Evolutionary conservation across 1,284 basidiomycete species (phyloP), one percentile per base, ranked within the genome.

Genomic region (Apiotrichum gracile): DNA sequence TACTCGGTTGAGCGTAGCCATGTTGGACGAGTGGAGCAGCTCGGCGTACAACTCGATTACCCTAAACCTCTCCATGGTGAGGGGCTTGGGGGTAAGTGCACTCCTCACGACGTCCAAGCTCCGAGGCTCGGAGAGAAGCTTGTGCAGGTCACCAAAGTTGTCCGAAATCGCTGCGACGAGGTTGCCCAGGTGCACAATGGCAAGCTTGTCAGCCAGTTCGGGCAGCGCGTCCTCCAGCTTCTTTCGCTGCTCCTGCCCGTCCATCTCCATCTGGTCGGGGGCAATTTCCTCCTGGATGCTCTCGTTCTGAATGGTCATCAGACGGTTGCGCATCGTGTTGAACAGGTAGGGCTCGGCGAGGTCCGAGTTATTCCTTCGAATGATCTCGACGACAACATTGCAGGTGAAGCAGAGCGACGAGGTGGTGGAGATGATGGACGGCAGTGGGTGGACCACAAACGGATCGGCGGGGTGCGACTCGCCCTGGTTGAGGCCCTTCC

Each of bases 301-400:
- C 45, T 58, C 55, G 47, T 51, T 55, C 42, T 58, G 66, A 7
- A 91, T 82, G 54, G 86, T 84, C 60, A 96, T 91, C 27, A 97
- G 81, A 44, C 90, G 83, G 69, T 93, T 91, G 46, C 92, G 85
- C 40, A 97, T 77, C 1, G 90, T 92, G 70, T 97, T 91, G 77
- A 97, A 96, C n/a, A 97, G 81, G 73, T 94, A 96, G 16, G 93
- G 94, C 77, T 99, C 96, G 68, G 96, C 94, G 72, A 93, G 97
- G 73, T 99, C 94, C 49, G 92, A 94, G 75, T 98, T 98, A 76
- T 98, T 98, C 73, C 97, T 93, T 51, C 96, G 83, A 63, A 99
- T 97, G 35, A 99, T 82, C 73, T 99, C 96, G 65, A 97, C 88
- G 60, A 97, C 81, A 65, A 98, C 84, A 47, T 87, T 87, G 62